Evolutionary conservation across 352 stramenopile species (phyloP).

Genomic region (Phytophthora pisi): DNA sequence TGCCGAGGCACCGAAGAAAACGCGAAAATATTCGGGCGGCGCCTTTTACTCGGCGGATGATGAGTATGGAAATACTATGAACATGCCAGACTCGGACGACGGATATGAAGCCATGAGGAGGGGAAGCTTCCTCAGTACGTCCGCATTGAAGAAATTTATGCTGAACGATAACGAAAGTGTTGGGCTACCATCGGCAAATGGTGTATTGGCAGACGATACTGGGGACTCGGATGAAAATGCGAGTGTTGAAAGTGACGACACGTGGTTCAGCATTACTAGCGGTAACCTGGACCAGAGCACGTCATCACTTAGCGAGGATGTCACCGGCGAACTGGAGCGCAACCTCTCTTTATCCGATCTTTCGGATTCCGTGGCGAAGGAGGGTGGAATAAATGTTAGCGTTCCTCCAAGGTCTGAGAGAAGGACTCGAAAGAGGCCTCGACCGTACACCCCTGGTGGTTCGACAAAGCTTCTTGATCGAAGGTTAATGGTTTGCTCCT

Average conservation of each 20-base stretch:
- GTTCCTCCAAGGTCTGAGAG: conserved; percentile 26
- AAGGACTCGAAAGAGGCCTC: conserved; percentile 34
- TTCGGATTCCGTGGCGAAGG: conserved; percentile 8
- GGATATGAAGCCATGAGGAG: conserved; percentile 34
- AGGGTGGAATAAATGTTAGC: conserved; percentile 9
- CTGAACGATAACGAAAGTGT: conserved; percentile 41
- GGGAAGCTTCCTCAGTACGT: conserved; percentile 57
- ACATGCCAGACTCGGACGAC: conserved; percentile 17
- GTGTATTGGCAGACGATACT: conserved; percentile 29
- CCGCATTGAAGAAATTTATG: conserved; percentile 58
- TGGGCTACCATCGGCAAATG: conserved; percentile 15
- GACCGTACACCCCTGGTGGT: conserved; percentile 24
- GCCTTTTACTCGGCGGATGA: conserved; percentile 21
- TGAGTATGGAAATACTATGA: conserved; percentile 15
- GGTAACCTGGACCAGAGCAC: conserved; percentile 55
- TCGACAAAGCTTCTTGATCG: conserved; percentile 69
- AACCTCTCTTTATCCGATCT: conserved; percentile 29
- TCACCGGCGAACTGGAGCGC: conserved; percentile 13
- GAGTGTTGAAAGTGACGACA: conserved; percentile 86
- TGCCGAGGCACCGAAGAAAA: conserved; percentile 31
- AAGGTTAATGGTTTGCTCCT: conserved; percentile 76
- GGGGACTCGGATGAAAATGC: conserved; percentile 63
- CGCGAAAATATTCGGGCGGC: conserved; percentile 27
- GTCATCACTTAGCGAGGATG: conserved; percentile 22
- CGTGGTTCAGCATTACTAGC: conserved; percentile 89